A percentile compares a stretch with the other conserved stretches of the same genome.
Conservation (phyloP, 345 rosid species). For the Eucalyptus marginata region DNA sequence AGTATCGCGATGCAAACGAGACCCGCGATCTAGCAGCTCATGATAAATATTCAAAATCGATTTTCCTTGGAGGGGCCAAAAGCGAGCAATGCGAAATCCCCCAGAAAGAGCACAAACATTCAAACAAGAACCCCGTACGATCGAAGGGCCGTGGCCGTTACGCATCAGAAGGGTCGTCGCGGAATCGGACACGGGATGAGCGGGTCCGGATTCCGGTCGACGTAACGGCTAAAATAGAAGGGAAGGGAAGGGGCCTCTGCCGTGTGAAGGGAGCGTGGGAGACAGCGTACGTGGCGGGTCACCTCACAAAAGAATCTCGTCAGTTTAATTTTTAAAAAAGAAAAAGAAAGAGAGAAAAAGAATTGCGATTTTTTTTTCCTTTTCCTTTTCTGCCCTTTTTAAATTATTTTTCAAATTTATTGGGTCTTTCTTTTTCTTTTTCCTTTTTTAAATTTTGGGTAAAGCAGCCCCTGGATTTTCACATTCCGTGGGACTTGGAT, state of each 20-base stretch:
- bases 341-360: not conserved
- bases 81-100: not conserved
- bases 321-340: not conserved
- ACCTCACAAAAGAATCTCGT: not conserved
- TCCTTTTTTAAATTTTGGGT: not conserved
- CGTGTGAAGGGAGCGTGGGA: not conserved
- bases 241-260: accelerated
- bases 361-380: not conserved
- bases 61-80: not conserved
- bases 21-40: not conserved
- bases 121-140: not conserved
- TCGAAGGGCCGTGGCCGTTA: not conserved
- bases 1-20: too few relatives aligned
- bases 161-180: not conserved
- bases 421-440: not conserved
- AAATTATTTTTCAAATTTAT: too few relatives aligned
- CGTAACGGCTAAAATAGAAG: not conserved
- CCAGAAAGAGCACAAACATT: not conserved
- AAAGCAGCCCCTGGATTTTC: not conserved
- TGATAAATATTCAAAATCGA: not conserved
- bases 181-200: not conserved
- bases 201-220: not conserved
- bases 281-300: not conserved
- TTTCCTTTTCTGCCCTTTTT: not conserved
- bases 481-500: not conserved